Base-by-base conservation (phyloP, 441 rosid species). In the Populus tomentosa region DNA sequence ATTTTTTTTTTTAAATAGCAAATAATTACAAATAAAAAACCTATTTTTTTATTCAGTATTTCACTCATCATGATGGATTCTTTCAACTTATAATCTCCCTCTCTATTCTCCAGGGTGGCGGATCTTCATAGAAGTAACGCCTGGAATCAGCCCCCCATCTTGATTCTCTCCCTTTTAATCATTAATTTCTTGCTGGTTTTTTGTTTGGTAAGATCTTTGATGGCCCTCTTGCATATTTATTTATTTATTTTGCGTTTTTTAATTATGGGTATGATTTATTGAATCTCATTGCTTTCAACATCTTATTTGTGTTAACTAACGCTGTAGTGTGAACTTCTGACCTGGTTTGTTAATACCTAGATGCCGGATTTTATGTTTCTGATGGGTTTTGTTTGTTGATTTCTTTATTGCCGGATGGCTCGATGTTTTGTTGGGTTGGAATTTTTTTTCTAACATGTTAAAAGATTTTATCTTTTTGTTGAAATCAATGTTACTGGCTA, bases 181-280 rank as follows among this genome's bases (percentile, higher is more conserved):
- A 23, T 20, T 53, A 26, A 18, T 62, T 18, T 23, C 56, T 20
- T 59, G 23, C 38, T 70, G 62, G 4, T 23, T 71, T 2, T 30
- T 8, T 40, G n/a, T 67, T 36, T 59, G 76, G 75, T 77, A 33
- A 83, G 72, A 77, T 79, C 76, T 77, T 30, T 24, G 33, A 61
- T 4, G 9, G 10, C 75, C 30, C 30, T 28, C 30, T 28, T 28
- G 30, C 30, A 2, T 28, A 28, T 18, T 65, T 30, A 26, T 53
- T 16, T 24, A 3, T 10, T 26, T 53, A 53, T 71, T 28, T 9
- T 24, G 21, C 30, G 59, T 23, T 30, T 73, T 8, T 26, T 4
- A 62, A 32, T 26, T 69, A n/a, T 11, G 40, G n/a, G 50, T n/a
- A 10, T 30, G 21, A 10, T 30, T 66, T 9, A 30, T 66, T 20